Percentiles rank a stretch among this genome's conserved stretches.
Evolutionary conservation across 2,329 filamentous ascomycete genomes (phyloP).

Genomic region (Alternaria panax): DNA sequence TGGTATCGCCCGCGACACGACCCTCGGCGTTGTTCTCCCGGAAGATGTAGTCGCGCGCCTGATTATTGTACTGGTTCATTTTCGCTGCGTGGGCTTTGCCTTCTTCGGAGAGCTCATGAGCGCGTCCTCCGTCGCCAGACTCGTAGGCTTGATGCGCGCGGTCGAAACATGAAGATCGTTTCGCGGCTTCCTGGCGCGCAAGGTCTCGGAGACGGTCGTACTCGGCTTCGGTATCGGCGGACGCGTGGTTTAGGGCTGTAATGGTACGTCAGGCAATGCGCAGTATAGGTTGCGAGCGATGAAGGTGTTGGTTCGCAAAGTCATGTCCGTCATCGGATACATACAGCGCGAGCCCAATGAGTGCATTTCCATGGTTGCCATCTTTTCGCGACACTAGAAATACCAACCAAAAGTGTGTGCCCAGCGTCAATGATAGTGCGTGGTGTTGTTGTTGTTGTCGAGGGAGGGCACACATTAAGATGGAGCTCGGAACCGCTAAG

Average conservation of each 20-base stretch:
- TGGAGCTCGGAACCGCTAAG: conserved; percentile 27
- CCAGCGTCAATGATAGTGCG: conserved; percentile 17
- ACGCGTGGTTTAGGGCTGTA: conserved; percentile 47
- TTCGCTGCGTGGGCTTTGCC: conserved; percentile 82
- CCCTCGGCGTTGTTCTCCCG: conserved; percentile 87
- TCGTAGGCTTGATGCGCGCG: conserved; percentile 76
- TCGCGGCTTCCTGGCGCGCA: conserved; percentile 79
- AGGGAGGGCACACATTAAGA: conserved; percentile 12
- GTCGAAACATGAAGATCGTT: conserved; percentile 80
- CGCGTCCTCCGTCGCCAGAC: conserved; percentile 80
- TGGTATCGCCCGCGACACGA: conserved; percentile 78
- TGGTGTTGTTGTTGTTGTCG: conserved; percentile 27
- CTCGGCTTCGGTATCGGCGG: conserved; percentile 69
- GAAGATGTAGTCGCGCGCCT: conserved; percentile 94
- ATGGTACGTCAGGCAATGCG: background rate
- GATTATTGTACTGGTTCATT: conserved; percentile 88
- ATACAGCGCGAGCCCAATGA: conserved; percentile 48
- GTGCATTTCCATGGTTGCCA: conserved; percentile 45
- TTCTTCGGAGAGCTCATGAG: conserved; percentile 83
- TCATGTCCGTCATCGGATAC: conserved; percentile 8
- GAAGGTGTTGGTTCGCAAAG: background rate
- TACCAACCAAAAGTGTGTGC: background rate
- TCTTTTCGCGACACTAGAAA: conserved; percentile 24
- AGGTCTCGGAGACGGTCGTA: conserved; percentile 90
- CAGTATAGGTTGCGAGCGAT: background rate